Evolutionary conservation across 2,329 filamentous ascomycete genomes (phyloP), one percentile per base, ranked within the genome.

Genomic region (Fusarium subglutinans): DNA sequence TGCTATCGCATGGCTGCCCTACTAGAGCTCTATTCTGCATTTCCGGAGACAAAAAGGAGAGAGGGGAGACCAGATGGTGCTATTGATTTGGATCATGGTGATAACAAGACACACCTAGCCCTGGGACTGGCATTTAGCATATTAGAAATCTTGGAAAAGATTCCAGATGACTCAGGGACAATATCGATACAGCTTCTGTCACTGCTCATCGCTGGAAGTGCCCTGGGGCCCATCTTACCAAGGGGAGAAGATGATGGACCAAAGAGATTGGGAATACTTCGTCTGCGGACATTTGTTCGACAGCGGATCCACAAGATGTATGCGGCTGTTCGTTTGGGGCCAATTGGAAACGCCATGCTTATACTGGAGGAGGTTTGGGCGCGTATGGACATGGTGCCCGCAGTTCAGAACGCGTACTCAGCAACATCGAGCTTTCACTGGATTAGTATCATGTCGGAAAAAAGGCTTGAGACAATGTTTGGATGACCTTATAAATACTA

Each of bases 281-380:
- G 45, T 9, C 28, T 66, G 37, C 43, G 72, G 14, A 12, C 18
- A 3, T 74, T 74, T 40, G 70, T 74, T 22, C 41, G 54, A 9
- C 41, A 58, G 20, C 48, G 64, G 9, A 45, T 72, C 3, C 30
- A 37, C 3, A 33, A 54, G 6, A 20, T 71, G 14, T 60, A 61
- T 38, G 63, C 24, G 9, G 33, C 43, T n/a, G 53, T 74, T 9
- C 61, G 64, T 3, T 44, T 74, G 17, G 60, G 63, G 1, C 67
- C 72, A 2, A 48, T 74, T 17, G 65, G 44, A 3, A 59, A 72
- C 3, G 57, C 50, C 3, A 35, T 54, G 5, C 13, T 45, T 11
- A 55, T 73, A 22, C 38, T 74, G 3, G 57, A 73, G n/a, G 67
- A 74, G 26, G 67, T 64, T 20, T 74, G 72, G 72, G 44, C 57